A percentile compares a stretch with the other conserved stretches of the same genome.
Evolutionary conservation across 2,329 filamentous ascomycete species (phyloP).

Genomic region (Eutypa lata): DNA sequence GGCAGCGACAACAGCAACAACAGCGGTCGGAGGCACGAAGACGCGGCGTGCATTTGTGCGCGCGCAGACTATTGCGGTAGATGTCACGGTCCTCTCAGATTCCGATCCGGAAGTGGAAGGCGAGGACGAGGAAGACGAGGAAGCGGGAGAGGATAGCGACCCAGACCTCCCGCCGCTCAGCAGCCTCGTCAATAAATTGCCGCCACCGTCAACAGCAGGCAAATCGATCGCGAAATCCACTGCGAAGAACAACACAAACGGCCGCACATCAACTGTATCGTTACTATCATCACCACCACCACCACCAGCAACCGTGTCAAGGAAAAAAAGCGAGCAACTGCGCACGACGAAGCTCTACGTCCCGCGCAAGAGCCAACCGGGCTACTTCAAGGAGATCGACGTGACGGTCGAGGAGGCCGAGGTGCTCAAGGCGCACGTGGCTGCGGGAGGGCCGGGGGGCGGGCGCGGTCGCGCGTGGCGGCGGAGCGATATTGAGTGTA

Average conservation of each 20-base stretch:
- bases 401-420: conserved; percentile 26
- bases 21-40: background rate
- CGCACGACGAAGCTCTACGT: conserved; percentile 36
- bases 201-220: background rate
- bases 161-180: conserved; percentile 23
- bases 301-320: background rate
- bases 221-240: background rate
- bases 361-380: conserved; percentile 32
- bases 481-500: conserved; percentile 25
- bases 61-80: conserved; percentile 19
- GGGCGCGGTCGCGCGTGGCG: conserved; percentile 18
- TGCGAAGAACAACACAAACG: too few relatives aligned
- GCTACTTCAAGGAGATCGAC: conserved; percentile 37
- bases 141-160: conserved; percentile 7
- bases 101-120: conserved; percentile 1
- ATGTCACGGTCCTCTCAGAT: conserved; percentile 8
- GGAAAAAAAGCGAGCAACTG: conserved; percentile 2
- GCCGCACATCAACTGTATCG: background rate
- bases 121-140: conserved; percentile 1
- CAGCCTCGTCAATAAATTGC: conserved; percentile 9
- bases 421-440: conserved; percentile 6
- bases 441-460: background rate
- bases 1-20: background rate
- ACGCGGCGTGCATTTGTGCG: conserved; percentile 6
- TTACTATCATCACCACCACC: background rate